Conservation (phyloP, 164 flowering plant species). For the Tetracentron sinense region DNA sequence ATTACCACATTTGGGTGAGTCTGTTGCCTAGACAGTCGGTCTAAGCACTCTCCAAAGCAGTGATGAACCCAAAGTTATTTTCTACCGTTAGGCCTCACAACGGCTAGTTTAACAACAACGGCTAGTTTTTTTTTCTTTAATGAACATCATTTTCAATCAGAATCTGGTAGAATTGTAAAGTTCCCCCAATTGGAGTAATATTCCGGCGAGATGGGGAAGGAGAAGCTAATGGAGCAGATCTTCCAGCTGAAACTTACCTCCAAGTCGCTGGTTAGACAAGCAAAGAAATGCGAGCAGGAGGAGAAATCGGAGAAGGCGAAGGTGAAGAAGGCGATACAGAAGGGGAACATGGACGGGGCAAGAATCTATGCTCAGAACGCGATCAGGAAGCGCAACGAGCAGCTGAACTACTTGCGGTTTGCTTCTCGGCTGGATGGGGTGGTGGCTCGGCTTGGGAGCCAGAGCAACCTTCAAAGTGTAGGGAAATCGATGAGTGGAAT, state of each 20-base stretch:
- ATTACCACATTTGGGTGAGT: too few species aligned
- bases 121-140: background rate
- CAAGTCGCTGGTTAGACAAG: slow-evolving; percentile 23
- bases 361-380: slow-evolving; percentile 26
- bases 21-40: too few species aligned
- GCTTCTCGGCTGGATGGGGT: slow-evolving; percentile 28
- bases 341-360: slow-evolving; percentile 29
- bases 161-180: background rate
- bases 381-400: slow-evolving; percentile 25
- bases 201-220: slow-evolving; percentile 15
- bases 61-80: too few species aligned
- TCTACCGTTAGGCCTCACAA: background rate
- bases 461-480: slow-evolving; percentile 12
- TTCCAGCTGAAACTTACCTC: slow-evolving; percentile 24
- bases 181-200: background rate
- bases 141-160: background rate
- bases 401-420: slow-evolving; percentile 23
- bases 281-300: slow-evolving; percentile 25
- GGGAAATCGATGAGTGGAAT: slow-evolving; percentile 21
- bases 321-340: slow-evolving; percentile 27
- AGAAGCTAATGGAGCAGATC: slow-evolving; percentile 30
- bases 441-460: slow-evolving; percentile 21
- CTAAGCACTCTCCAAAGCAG: too few species aligned
- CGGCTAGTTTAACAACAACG: background rate
- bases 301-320: slow-evolving; percentile 25